Percentiles rank a stretch among this genome's conserved stretches.
Conservation (phyloP, 2,329 filamentous ascomycete genomes). For the Fusarium poae region DNA sequence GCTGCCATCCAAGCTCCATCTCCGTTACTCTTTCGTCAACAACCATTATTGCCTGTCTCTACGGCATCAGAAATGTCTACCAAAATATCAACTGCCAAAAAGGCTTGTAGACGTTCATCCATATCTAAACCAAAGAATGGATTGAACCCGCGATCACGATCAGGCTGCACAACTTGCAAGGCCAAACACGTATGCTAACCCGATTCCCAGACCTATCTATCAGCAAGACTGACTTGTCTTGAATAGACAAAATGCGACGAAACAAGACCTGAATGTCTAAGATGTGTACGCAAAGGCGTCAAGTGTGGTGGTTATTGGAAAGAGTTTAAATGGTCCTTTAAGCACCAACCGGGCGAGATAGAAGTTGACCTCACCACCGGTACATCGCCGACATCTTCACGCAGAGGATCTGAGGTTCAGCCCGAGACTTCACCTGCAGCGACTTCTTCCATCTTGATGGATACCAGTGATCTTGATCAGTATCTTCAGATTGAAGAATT, state of each 20-base stretch:
- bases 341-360: constrained; percentile 53
- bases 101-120: constrained; percentile 18
- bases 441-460: not conserved
- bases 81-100: constrained; percentile 24
- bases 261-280: constrained; percentile 48
- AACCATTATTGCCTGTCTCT: not conserved
- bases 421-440: constrained; percentile 5
- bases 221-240: not conserved
- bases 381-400: constrained; percentile 23
- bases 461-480: not conserved
- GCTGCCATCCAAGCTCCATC: not conserved
- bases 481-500: constrained; percentile 16
- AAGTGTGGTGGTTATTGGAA: constrained; percentile 49
- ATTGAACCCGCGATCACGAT: constrained; percentile 47
- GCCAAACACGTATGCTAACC: constrained; percentile 43
- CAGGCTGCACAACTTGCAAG: constrained; percentile 52
- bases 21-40: constrained; percentile 7
- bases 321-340: constrained; percentile 58
- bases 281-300: constrained; percentile 48
- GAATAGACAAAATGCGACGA: constrained; percentile 51
- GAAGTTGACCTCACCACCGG: constrained; percentile 26
- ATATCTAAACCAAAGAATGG: constrained; percentile 31
- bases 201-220: too few relatives aligned
- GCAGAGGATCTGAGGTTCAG: constrained; percentile 20
- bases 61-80: constrained; percentile 25